These are phyloP conservation scores for Pythium aquatile DNA, from an alignment of 352 stramenopile species.

Conservation along the genomic window DNA sequence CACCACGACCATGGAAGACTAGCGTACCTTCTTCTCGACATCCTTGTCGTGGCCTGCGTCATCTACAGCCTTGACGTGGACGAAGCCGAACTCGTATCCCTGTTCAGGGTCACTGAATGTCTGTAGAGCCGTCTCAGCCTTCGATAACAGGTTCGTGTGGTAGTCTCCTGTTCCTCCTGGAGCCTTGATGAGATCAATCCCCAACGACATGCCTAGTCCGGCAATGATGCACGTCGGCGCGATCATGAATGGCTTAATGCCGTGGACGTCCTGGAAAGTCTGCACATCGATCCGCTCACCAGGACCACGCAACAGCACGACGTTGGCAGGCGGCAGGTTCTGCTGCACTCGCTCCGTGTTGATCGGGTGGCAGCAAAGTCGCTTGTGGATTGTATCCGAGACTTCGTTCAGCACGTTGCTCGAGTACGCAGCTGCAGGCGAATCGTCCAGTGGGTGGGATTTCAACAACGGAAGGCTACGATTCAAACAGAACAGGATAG, in stretches of 20 bases:
- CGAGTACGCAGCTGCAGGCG: conserved; percentile 70
- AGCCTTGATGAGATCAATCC: conserved; percentile 70
- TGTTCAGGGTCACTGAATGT: conserved; percentile 30
- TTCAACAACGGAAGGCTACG: conserved; percentile 58
- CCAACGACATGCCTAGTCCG: conserved; percentile 82
- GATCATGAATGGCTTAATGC: conserved; percentile 85
- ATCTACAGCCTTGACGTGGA: conserved; percentile 87
- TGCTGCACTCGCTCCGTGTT: conserved; percentile 56
- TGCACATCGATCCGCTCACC: conserved; percentile 84
- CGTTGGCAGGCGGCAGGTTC: conserved; percentile 71
- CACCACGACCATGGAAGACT: too few species aligned
- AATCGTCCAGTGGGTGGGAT: conserved; percentile 61
- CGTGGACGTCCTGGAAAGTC: conserved; percentile 81
- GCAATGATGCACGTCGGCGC: conserved; percentile 88
- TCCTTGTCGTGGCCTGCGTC: conserved; percentile 85
- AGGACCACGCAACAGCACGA: conserved; percentile 81
- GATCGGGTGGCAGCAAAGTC: conserved; percentile 70
- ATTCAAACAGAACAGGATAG: conserved; percentile 11
- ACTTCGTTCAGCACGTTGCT: conserved; percentile 76
- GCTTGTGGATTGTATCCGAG: conserved; percentile 61
- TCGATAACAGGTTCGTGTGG: conserved; percentile 78
- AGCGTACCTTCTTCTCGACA: conserved; percentile 66
- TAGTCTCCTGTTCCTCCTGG: conserved; percentile 82
- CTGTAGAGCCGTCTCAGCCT: conserved; percentile 71
- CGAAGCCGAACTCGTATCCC: conserved; percentile 75